Base-by-base conservation (phyloP, 305 asterid species). In the Fraxinus dipetala region DNA sequence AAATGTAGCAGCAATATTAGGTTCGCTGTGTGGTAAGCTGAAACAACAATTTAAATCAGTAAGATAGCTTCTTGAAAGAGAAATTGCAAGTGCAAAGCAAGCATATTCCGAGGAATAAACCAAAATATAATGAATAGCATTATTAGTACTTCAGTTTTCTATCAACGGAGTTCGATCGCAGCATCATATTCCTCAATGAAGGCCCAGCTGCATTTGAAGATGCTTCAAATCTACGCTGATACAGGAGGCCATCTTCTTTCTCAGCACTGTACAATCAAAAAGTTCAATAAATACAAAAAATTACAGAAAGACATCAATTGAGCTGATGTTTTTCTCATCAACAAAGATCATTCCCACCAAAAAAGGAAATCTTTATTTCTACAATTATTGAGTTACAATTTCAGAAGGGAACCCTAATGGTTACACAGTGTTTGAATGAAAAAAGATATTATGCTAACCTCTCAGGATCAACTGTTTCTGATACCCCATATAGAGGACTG, bases 401-500 rank as follows among this genome's bases (percentile, higher is more conserved):
- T 69, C 38, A 5, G 22, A 77, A 22, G 79, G 75, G 13, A 59
- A 70, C 24, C 18, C 67, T 10, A n/a, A 75, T 78, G 76, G 77
- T 48, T 61, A 61, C 26, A 76, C 18, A n/a, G 22, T 76, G 36
- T 36, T 78, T 82, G 79, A 81, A 40, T 70, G 72, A 28, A 72
- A 13, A 34, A 26, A 22, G n/a, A 45, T 22, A 86, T 77, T 22
- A 86, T 77, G 77, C 86, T 84, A 72, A 95, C 99, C 97, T 88
- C 87, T 93, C 99, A 40, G 91, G 83, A 86, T 95, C 98, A 79
- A 81, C 91, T 88, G 91, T 86, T 80, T 96, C 99, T 5, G 98
- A 84, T 85, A 90, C 88, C 85, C 97, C 99, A 81, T 86, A 95
- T n/a, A 95, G 94, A 72, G 99, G 99, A 87, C 99, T 96, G 84